phyloP scores from a whole-genome alignment of 345 rosid genomes.

The Lepidium sativum region DNA sequence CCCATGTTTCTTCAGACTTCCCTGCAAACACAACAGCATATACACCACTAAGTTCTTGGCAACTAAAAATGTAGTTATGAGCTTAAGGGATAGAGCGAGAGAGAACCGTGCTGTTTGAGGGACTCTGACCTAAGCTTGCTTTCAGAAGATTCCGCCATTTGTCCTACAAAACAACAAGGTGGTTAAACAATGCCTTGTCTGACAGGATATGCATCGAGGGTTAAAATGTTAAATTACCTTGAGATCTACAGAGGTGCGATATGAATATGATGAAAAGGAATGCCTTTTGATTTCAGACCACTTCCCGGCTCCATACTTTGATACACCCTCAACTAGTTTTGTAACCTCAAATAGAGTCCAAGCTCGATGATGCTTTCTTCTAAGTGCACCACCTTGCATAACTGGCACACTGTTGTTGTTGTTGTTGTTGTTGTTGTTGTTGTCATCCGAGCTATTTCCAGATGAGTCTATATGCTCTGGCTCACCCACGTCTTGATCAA shows the following conservation, averaged over 20 bases:
- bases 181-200: background rate
- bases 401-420: constrained; percentile 37
- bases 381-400: constrained; percentile 58
- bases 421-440: constrained; percentile 29
- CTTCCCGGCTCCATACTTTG: constrained; percentile 89
- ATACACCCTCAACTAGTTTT: constrained; percentile 87
- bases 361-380: constrained; percentile 95
- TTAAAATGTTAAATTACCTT: constrained; percentile 40
- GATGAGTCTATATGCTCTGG: constrained; percentile 38
- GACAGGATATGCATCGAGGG: background rate
- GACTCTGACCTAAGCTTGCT: constrained; percentile 67
- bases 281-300: constrained; percentile 93
- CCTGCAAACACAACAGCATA: constrained; percentile 31
- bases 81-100: background rate
- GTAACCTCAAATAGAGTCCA: constrained; percentile 91
- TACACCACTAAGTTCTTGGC: background rate
- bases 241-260: constrained; percentile 97
- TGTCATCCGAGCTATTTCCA: constrained; percentile 42
- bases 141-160: constrained; percentile 94
- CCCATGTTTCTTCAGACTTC: constrained; percentile 61
- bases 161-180: constrained; percentile 43
- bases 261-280: constrained; percentile 70
- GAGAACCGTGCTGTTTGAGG: constrained; percentile 57
- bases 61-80: background rate
- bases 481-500: constrained; percentile 30